These are phyloP conservation scores for Phytophthora colocasiae DNA, from an alignment of 352 stramenopile species.

Conservation along the genomic window DNA sequence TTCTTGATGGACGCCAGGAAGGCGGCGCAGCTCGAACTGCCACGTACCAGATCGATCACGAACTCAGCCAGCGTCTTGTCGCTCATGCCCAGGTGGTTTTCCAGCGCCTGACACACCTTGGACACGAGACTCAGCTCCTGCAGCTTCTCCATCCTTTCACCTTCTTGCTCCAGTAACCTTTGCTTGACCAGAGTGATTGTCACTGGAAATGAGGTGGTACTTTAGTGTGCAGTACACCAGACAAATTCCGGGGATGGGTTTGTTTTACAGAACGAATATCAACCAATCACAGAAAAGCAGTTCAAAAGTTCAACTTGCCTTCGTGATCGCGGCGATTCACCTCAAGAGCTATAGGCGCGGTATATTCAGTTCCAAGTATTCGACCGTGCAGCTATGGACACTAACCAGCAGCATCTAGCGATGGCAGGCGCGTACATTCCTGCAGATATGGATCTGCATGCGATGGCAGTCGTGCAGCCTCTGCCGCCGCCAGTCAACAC, in stretches of 20 bases:
- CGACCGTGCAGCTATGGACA: constrained; percentile 26
- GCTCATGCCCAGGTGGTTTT: constrained; percentile 94
- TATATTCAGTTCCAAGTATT: constrained; percentile 29
- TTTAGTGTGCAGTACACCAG: constrained; percentile 14
- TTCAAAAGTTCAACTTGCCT: constrained; percentile 44
- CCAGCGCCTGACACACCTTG: constrained; percentile 89
- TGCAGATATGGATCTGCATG: constrained; percentile 23
- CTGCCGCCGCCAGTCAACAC: constrained; percentile 23
- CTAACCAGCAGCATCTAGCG: constrained; percentile 25
- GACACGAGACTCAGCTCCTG: constrained; percentile 89
- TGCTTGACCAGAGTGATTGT: constrained; percentile 17
- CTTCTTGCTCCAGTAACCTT: constrained; percentile 10
- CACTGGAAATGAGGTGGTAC: not conserved
- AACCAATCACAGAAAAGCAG: constrained; percentile 7
- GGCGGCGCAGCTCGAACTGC: constrained; percentile 63
- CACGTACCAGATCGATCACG: constrained; percentile 91
- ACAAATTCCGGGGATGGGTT: constrained; percentile 23
- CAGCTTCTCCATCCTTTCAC: constrained; percentile 81
- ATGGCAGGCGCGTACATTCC: constrained; percentile 24
- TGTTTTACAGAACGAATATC: constrained; percentile 12
- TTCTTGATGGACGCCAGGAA: constrained; percentile 72
- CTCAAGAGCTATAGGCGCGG: not conserved
- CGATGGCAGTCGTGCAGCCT: constrained; percentile 24
- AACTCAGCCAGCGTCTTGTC: constrained; percentile 98
- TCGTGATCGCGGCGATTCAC: constrained; percentile 43